These are phyloP conservation scores for Sicyos edulis DNA, from an alignment of 306 rosid species.

Conservation along the genomic window DNA sequence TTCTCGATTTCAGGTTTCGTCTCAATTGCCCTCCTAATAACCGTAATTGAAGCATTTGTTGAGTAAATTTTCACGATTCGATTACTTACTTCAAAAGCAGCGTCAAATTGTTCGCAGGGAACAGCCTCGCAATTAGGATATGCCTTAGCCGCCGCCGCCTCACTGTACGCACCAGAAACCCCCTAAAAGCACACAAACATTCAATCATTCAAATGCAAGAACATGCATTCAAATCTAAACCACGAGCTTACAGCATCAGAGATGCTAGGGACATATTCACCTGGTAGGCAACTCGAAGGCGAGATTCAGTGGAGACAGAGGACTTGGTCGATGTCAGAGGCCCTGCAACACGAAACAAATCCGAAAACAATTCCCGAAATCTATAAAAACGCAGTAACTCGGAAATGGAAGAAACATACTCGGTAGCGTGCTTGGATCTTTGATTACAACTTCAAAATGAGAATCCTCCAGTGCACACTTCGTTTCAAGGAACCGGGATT, in stretches of 20 bases:
- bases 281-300: slow-evolving; percentile 90
- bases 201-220: background rate
- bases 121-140: slow-evolving; percentile 94
- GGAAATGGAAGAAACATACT: slow-evolving; percentile 27
- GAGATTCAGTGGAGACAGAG: slow-evolving; percentile 51
- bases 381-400: slow-evolving; percentile 1
- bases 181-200: slow-evolving; percentile 47
- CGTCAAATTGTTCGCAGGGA: slow-evolving; percentile 88
- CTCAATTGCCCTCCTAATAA: too few species aligned
- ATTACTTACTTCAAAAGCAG: slow-evolving; percentile 65
- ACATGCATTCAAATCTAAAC: slow-evolving; percentile 9
- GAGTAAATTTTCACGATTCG: background rate
- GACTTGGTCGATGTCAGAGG: slow-evolving; percentile 58
- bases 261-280: slow-evolving; percentile 26
- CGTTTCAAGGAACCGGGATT: slow-evolving; percentile 27
- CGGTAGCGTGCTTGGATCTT: slow-evolving; percentile 56
- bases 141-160: slow-evolving; percentile 84
- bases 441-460: slow-evolving; percentile 36
- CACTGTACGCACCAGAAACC: slow-evolving; percentile 86
- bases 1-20: too few species aligned
- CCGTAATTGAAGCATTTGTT: slow-evolving; percentile 6
- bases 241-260: background rate
- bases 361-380: background rate
- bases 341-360: slow-evolving; percentile 35
- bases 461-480: slow-evolving; percentile 22